A percentile compares a stretch with the other conserved stretches of the same genome.
phyloP scores from a whole-genome alignment of 768 basidiomycete species.

The Tulasnella sp. region DNA sequence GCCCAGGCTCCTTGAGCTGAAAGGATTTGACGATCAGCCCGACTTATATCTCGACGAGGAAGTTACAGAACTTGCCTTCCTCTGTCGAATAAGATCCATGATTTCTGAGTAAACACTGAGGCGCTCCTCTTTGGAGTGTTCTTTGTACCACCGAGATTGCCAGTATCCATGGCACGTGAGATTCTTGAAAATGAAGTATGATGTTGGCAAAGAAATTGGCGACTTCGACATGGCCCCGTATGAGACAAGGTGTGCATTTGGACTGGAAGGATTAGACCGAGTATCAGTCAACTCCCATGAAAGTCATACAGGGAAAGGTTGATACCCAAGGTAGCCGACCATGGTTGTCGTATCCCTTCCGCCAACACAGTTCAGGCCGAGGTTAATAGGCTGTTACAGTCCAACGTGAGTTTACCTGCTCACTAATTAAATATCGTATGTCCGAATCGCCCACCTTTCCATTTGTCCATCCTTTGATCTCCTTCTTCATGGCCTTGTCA shows the following conservation, averaged over 20 bases:
- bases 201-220: conserved; percentile 64
- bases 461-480: conserved; percentile 51
- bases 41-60: neutral
- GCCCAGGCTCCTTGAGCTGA: conserved; percentile 55
- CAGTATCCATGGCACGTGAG: conserved; percentile 67
- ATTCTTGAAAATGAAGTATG: conserved; percentile 77
- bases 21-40: neutral
- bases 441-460: conserved; percentile 36
- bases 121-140: conserved; percentile 38
- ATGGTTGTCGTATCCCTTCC: conserved; percentile 59
- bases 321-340: conserved; percentile 47
- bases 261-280: neutral
- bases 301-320: neutral
- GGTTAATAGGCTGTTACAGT: conserved; percentile 27
- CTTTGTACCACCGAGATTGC: conserved; percentile 60
- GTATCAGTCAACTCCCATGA: neutral
- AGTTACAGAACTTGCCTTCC: conserved; percentile 35
- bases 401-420: neutral
- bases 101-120: conserved; percentile 41
- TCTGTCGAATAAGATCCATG: conserved; percentile 37
- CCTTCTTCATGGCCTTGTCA: conserved; percentile 41
- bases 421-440: neutral
- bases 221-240: conserved; percentile 88
- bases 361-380: conserved; percentile 49
- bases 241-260: conserved; percentile 63